Evolutionary conservation across 169 alveolate genomes (phyloP).

Genomic region (Toxoplasma gondii): DNA sequence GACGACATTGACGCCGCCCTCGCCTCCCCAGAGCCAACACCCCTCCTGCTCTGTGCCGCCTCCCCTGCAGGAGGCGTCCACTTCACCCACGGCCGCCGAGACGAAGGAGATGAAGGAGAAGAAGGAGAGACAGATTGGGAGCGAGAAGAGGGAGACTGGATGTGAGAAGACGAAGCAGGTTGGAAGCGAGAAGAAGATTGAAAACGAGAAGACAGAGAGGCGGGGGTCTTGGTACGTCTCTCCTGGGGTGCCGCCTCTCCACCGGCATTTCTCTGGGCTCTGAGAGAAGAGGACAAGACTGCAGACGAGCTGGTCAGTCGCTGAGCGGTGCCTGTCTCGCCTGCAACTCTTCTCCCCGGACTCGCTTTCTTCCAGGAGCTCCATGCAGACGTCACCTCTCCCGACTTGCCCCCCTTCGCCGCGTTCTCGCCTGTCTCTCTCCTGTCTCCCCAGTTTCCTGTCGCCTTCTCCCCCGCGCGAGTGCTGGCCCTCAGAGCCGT

Average conservation of each 20-base stretch:
- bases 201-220: neutral
- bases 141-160: neutral
- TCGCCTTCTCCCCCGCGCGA: neutral
- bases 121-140: neutral
- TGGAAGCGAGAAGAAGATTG: neutral
- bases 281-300: neutral
- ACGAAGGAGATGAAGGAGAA: neutral
- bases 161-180: neutral
- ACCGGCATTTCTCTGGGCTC: neutral
- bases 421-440: neutral
- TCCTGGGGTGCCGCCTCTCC: too few relatives aligned
- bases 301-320: neutral
- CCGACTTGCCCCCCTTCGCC: neutral
- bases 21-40: neutral
- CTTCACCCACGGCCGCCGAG: neutral
- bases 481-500: neutral
- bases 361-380: neutral
- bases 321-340: too few relatives aligned
- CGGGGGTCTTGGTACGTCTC: too few relatives aligned
- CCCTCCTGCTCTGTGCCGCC: neutral
- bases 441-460: neutral
- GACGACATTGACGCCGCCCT: neutral
- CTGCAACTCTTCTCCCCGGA: too few relatives aligned
- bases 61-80: neutral
- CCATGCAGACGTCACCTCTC: neutral